A percentile compares a stretch with the other conserved stretches of the same genome.
These are phyloP conservation scores for Amyloporia xantha DNA, from an alignment of 768 basidiomycete species.

Conservation along the genomic window DNA sequence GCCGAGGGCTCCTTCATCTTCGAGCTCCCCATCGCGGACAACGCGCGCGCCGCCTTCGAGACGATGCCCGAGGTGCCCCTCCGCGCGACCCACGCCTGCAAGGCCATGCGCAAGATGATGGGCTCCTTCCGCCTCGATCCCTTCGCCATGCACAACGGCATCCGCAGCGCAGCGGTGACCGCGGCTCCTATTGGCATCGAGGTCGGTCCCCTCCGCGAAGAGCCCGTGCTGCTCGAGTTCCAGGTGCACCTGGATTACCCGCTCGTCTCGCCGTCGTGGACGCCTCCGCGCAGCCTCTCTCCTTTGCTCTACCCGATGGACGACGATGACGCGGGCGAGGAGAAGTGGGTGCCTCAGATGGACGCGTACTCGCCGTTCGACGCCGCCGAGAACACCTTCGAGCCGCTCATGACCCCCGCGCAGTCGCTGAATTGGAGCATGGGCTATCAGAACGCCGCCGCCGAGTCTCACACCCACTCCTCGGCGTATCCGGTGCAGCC, in stretches of 20 bases:
- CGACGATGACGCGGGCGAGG: constrained; percentile 2
- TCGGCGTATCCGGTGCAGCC: constrained; percentile 7
- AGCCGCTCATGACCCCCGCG: constrained; percentile 19
- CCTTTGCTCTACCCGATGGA: constrained; percentile 1
- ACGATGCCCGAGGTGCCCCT: constrained; percentile 45
- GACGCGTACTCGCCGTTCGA: background rate
- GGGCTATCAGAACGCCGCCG: constrained; percentile 3
- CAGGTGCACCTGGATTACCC: constrained; percentile 37
- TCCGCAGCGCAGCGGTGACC: constrained; percentile 26
- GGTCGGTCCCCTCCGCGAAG: constrained; percentile 52
- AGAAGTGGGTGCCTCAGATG: constrained; percentile 1
- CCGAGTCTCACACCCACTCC: background rate
- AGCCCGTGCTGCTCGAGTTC: constrained; percentile 60
- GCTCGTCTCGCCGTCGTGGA: constrained; percentile 6
- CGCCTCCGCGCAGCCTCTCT: background rate
- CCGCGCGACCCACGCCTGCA: constrained; percentile 67
- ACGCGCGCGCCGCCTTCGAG: constrained; percentile 1
- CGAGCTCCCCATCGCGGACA: constrained; percentile 8
- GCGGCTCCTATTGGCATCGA: constrained; percentile 27
- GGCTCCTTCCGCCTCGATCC: constrained; percentile 71
- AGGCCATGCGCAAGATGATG: constrained; percentile 73
- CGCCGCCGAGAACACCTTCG: constrained; percentile 8
- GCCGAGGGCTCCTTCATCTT: constrained; percentile 13
- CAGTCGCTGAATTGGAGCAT: constrained; percentile 14
- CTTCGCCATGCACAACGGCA: constrained; percentile 52